Base-by-base conservation (phyloP, 2,329 filamentous ascomycete genomes). In the Microcyclospora tardicrescens region DNA sequence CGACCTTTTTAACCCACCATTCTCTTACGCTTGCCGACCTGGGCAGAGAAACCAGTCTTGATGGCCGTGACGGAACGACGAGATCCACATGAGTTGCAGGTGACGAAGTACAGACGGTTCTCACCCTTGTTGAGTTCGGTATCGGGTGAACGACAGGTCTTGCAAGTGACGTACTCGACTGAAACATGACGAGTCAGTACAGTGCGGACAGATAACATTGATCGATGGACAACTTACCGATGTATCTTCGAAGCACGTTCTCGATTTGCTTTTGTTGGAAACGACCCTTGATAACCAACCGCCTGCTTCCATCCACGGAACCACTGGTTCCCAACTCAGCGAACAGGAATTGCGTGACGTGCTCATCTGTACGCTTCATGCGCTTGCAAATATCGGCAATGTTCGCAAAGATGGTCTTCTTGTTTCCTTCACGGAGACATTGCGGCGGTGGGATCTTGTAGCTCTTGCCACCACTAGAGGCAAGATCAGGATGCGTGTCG, bases 181-280 rank as follows among this genome's bases (percentile, higher is more conserved):
- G 47, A 34, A 28, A 35, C 19, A 11, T 41, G 49, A 59, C 46
- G n/a, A 60, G 54, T 38, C 42, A 5, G 15, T 10, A 12, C 10
- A 31, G 16, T 12, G 2, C 13, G 12, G 5, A 32, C 4, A 4
- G 10, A 15, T 32, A 10, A 32, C 5, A 10, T 5, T 32, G 30
- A n/a, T 32, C 19, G 19, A 24, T 8, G 4, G 6, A 8, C 19
- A 16, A 72, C 77, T 63, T 69, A 85, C 82, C 83, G 61, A 94
- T 95, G 65, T 94, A 94, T 71, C 89, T 84, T 68, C 89, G 75
- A 60, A 96, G 67, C 38, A 96, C 86, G 66, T 93, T 94, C 72
- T 98, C 91, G 60, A 96, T 87, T 71, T 96, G 89, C 70, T 95
- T 95, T 71, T 96, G 89, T 66, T 96, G 89, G 82, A 98, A 98